Evolutionary conservation across 768 basidiomycete genomes (phyloP), one percentile per base, ranked within the genome.

Genomic region (Arthromyces matolae): DNA sequence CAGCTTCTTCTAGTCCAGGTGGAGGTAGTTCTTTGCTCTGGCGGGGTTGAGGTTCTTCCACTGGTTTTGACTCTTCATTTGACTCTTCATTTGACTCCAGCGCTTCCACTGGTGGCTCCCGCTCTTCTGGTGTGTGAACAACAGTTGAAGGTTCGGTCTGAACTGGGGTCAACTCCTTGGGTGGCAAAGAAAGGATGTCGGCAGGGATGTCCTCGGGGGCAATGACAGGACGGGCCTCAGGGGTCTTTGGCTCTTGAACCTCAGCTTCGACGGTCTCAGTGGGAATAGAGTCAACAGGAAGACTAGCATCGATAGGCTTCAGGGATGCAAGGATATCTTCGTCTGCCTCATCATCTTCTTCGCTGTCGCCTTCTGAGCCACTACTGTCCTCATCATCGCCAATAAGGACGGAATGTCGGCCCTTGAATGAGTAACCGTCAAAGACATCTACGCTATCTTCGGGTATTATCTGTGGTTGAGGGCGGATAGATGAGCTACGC

Each of bases 371-470:
- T 52, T 59, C 71, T 20, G 66, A 70, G 45, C 43, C 66, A 53
- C 54, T 71, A 22, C 66, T 72, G 22, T 76, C 81, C 2, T 78
- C 80, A 6, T 83, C 83, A 5, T 79, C 81, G 1, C 86, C 89
- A 36, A 91, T 66, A 42, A 91, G 68, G 50, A 93, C 76, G 2
- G 89, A 91, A 66, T 89, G 76, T 14, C 88, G 75, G 8, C 89
- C 92, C 65, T 90, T 91, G 77, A 90, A 96, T 37, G 89, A 91
- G 67, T 96, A 96, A 3, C 92, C 93, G 65, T 93, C 93, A 60
- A 94, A 96, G 24, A 94, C 82, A 64, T 93, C 91, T 14, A 81
- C 71, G 20, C 62, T 68, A 6, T 84, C 77, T 20, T 85, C 81
- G 9, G 66, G 65, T 10, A 58, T 65, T 2, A 69, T 64, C 23